Conservation (phyloP, 2,329 filamentous ascomycete species). For the Grosmannia penicillata region DNA sequence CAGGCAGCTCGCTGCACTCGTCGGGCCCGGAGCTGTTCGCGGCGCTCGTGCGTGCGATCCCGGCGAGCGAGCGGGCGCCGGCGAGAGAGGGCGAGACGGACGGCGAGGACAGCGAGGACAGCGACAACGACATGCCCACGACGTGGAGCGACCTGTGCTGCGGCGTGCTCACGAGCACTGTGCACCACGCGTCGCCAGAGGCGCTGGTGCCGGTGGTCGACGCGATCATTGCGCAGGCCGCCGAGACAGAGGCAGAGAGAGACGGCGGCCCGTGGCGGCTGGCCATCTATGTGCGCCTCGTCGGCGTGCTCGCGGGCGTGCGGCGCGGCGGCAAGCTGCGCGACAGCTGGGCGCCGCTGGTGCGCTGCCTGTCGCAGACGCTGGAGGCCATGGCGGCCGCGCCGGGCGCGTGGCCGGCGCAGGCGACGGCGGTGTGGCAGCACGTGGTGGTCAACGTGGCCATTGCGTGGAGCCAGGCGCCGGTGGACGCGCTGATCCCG, state of each 20-base stretch:
- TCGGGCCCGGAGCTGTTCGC: constrained; percentile 38
- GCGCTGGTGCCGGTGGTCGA: constrained; percentile 58
- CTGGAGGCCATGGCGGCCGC: constrained; percentile 26
- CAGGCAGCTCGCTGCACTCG: constrained; percentile 44
- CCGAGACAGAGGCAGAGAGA: constrained; percentile 19
- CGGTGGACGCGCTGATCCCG: constrained; percentile 65
- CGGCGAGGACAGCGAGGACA: not conserved
- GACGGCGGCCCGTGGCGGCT: constrained; percentile 22
- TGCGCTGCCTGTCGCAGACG: constrained; percentile 39
- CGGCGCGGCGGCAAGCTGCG: constrained; percentile 62
- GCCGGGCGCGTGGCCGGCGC: not conserved
- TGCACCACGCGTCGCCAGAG: constrained; percentile 66
- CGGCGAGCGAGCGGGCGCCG: constrained; percentile 32
- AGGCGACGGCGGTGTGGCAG: constrained; percentile 36
- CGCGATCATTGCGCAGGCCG: constrained; percentile 37
- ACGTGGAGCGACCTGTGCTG: constrained; percentile 52
- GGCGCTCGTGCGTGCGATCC: constrained; percentile 34
- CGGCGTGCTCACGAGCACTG: constrained; percentile 64
- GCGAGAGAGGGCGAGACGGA: constrained; percentile 9
- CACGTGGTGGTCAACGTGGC: constrained; percentile 42
- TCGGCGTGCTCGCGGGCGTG: constrained; percentile 63
- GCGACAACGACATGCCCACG: constrained; percentile 17
- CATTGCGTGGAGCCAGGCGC: constrained; percentile 58
- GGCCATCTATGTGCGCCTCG: constrained; percentile 37
- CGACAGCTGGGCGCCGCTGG: constrained; percentile 51